phyloP scores from a whole-genome alignment of 805 yeast species.

The Teunomyces aglyptinius region DNA sequence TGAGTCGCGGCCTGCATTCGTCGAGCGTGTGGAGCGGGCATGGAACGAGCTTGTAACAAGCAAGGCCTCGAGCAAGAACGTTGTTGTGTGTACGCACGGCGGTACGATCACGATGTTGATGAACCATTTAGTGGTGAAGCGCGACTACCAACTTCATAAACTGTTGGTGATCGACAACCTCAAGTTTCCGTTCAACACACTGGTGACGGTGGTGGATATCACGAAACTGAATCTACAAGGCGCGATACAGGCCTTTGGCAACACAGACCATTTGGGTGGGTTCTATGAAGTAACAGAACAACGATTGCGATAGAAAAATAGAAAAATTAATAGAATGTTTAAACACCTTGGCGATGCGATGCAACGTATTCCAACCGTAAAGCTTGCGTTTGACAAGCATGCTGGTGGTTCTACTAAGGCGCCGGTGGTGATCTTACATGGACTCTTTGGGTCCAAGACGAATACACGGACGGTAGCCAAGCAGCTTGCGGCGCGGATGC shows the following conservation, averaged over 20 bases:
- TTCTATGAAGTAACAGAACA: slow-evolving; percentile 20
- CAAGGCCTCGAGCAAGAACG: slow-evolving; percentile 41
- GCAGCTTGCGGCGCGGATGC: slow-evolving; percentile 45
- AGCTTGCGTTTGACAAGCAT: slow-evolving; percentile 52
- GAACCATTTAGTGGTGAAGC: slow-evolving; percentile 46
- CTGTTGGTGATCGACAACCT: slow-evolving; percentile 40
- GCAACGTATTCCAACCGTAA: slow-evolving; percentile 38
- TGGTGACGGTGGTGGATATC: slow-evolving; percentile 65
- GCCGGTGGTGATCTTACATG: slow-evolving; percentile 82
- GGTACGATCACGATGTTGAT: slow-evolving; percentile 69
- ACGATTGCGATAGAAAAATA: slow-evolving; percentile 7
- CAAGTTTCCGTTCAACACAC: slow-evolving; percentile 71
- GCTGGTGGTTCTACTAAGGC: slow-evolving; percentile 33
- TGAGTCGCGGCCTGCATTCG: slow-evolving; percentile 49
- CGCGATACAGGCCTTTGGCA: slow-evolving; percentile 55
- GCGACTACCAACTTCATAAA: slow-evolving; percentile 35
- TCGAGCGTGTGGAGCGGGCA: slow-evolving; percentile 47
- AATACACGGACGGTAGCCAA: slow-evolving; percentile 81
- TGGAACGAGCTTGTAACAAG: slow-evolving; percentile 44
- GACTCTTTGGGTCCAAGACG: slow-evolving; percentile 80
- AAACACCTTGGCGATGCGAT: slow-evolving; percentile 7
- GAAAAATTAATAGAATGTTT: not conserved
- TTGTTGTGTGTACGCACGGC: slow-evolving; percentile 73
- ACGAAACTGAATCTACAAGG: slow-evolving; percentile 40
- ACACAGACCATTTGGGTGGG: slow-evolving; percentile 63